Evolutionary conservation across 306 rosid species (phyloP).

Genomic region (Cyamopsis tetragonoloba): DNA sequence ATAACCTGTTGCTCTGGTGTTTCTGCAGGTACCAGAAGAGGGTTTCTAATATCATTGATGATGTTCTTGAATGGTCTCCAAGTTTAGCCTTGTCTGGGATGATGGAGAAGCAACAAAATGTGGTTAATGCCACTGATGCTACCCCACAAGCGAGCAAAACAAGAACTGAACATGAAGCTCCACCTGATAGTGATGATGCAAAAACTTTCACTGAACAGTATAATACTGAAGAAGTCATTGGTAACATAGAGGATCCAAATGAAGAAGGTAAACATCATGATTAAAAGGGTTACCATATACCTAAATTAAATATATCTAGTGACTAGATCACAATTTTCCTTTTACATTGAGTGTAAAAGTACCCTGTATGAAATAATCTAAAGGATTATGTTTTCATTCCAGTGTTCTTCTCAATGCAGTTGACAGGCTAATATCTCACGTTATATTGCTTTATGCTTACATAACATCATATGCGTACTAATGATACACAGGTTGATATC

Average conservation of each 20-base stretch:
- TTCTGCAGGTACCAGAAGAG: constrained; percentile 81
- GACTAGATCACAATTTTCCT: constrained; percentile 40
- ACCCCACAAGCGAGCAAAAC: constrained; percentile 37
- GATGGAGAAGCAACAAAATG: constrained; percentile 85
- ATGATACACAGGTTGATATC: not conserved
- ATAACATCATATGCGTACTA: not conserved
- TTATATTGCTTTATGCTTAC: not conserved
- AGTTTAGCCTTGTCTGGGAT: constrained; percentile 88
- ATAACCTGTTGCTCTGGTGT: constrained; percentile 3
- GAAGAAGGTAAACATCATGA: constrained; percentile 53
- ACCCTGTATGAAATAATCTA: constrained; percentile 44
- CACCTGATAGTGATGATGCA: constrained; percentile 30
- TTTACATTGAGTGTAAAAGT: constrained; percentile 56
- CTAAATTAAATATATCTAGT: constrained; percentile 33
- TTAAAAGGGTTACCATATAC: constrained; percentile 27
- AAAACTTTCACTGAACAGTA: constrained; percentile 41
- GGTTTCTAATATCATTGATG: constrained; percentile 91
- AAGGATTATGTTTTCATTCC: not conserved
- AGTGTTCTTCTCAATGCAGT: not conserved
- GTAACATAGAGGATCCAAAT: constrained; percentile 37
- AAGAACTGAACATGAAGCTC: constrained; percentile 34
- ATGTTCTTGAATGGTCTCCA: constrained; percentile 98
- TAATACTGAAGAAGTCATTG: constrained; percentile 45
- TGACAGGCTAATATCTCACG: not conserved
- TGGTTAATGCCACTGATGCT: constrained; percentile 42